Evolutionary conservation across 2,329 filamentous ascomycete species (phyloP), one percentile per base, ranked within the genome.

Genomic region (Paraphoma chrysanthemicola): DNA sequence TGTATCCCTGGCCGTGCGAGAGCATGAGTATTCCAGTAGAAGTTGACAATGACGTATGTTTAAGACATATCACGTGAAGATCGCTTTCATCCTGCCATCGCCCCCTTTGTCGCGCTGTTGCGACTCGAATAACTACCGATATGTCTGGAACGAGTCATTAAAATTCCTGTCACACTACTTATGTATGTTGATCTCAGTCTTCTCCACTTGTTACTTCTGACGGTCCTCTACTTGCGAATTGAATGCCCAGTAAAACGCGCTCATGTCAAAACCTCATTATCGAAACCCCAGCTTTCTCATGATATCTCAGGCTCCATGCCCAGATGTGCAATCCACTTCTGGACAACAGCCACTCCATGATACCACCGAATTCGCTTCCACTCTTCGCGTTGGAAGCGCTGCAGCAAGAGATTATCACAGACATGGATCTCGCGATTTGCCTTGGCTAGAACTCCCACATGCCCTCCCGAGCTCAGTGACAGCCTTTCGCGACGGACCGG

Each of bases 311-410:
- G 23, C 10, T 48, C 45, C 45, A 39, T 11, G 9, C 33, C n/a
- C 33, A 48, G 11, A 41, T 48, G 33, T n/a, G 39, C 43, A 36
- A 64, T 16, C 67, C 64, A 67, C 36, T 60, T 56, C 58, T 68
- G 61, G 4, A 52, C 55, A 45, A 70, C 53, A 14, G 49, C 45
- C 17, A 69, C 47, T 6, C 38, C 60, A 56, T 69, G 57, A 29
- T 53, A 60, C 63, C 63, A 70, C 41, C 59, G 58, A 16, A 69
- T 51, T 4, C 51, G 12, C 18, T 33, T 49, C 66, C 62, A 68
- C 1, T 46, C 44, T 10, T 66, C 57, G 9, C 51, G 49, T 14
- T 53, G 47, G 17, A 69, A 57, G 45, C 48, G 51, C 48, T 69
- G 51, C 39, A 71, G 8, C 1, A 70, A 29, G 30, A 72, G 39